A percentile compares a stretch with the other conserved stretches of the same genome.
Evolutionary conservation across 1,284 basidiomycete genomes (phyloP).

Genomic region (Sanghuangporus weigelae): DNA sequence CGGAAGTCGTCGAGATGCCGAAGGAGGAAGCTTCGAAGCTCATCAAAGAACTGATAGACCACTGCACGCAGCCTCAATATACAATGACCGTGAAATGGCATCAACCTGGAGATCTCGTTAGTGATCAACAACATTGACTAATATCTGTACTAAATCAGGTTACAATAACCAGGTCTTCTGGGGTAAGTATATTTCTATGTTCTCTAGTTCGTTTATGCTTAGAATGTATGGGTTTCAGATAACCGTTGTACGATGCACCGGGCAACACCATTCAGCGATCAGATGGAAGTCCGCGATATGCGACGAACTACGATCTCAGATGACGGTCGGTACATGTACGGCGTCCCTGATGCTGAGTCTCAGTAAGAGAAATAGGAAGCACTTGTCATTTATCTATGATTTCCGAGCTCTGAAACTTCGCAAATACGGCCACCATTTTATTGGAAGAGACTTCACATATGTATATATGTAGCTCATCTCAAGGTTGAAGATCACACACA

Average conservation of each 20-base stretch:
- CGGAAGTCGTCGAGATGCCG: slow-evolving; percentile 23
- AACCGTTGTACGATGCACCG: slow-evolving; percentile 22
- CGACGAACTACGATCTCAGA: slow-evolving; percentile 22
- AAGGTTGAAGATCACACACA: no score
- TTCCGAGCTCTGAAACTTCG: neutral
- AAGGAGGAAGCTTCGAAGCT: slow-evolving; percentile 24
- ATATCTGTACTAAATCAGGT: neutral
- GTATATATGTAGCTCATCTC: neutral
- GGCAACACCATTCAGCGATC: slow-evolving; percentile 21
- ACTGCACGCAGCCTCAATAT: slow-evolving; percentile 25
- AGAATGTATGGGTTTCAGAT: slow-evolving; percentile 9
- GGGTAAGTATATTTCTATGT: slow-evolving; percentile 10
- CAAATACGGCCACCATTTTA: neutral
- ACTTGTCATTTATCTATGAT: neutral
- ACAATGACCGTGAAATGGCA: slow-evolving; percentile 24
- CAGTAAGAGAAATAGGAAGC: neutral
- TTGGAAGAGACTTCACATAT: neutral
- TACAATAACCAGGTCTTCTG: slow-evolving; percentile 13
- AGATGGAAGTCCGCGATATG: slow-evolving; percentile 22
- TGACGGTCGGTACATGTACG: slow-evolving; percentile 16
- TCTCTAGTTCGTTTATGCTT: neutral
- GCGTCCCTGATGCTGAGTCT: slow-evolving; percentile 2
- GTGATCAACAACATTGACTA: neutral
- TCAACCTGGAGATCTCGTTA: slow-evolving; percentile 26
- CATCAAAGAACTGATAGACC: slow-evolving; percentile 25